Conservation (phyloP, 345 rosid genomes). For the Eucalyptus marginata region DNA sequence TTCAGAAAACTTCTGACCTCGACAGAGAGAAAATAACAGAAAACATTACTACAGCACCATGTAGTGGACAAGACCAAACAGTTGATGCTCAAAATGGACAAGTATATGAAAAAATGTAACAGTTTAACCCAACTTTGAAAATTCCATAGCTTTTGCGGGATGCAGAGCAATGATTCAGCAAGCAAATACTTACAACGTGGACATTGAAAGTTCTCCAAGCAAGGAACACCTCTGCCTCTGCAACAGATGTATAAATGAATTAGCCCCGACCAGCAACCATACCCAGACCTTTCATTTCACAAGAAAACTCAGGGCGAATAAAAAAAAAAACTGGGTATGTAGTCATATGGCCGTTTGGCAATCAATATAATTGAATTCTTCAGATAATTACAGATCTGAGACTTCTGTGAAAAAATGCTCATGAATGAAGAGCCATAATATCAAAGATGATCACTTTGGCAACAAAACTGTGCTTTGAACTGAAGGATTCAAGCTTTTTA, state of each 20-base stretch:
- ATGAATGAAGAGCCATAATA: background rate
- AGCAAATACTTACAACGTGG: slow-evolving; percentile 10
- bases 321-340: background rate
- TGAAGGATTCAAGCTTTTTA: background rate
- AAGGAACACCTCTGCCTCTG: slow-evolving; percentile 9
- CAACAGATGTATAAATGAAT: background rate
- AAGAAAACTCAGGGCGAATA: background rate
- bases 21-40: background rate
- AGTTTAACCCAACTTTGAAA: background rate
- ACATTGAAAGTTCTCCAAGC: slow-evolving; percentile 17
- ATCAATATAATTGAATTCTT: background rate
- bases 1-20: background rate
- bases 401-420: background rate
- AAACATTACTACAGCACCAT: background rate
- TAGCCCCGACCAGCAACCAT: background rate
- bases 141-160: background rate
- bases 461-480: background rate
- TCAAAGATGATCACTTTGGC: background rate
- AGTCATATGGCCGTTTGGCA: background rate
- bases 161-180: background rate
- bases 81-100: background rate
- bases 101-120: background rate
- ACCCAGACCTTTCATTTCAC: background rate
- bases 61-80: background rate
- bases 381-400: background rate